Percentiles rank a stretch among this genome's conserved stretches.
phyloP scores from a whole-genome alignment of 805 yeast genomes.

The Saccharomyces cerevisiae region DNA sequence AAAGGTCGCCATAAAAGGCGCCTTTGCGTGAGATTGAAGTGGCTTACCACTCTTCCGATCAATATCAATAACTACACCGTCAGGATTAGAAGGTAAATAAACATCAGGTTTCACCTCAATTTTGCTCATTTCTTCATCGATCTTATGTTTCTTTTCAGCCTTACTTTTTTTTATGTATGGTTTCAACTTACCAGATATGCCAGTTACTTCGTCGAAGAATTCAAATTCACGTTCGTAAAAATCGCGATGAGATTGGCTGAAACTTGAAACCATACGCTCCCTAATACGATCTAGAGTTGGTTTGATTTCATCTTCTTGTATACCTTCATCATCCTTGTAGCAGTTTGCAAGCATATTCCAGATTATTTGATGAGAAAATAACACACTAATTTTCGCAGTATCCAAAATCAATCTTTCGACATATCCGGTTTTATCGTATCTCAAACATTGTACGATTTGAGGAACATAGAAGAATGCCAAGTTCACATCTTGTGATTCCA shows the following conservation, averaged over 20 bases:
- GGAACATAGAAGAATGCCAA: conserved; percentile 94
- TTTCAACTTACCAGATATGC: conserved; percentile 88
- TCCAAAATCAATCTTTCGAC: conserved; percentile 84
- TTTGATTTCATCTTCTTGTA: conserved; percentile 70
- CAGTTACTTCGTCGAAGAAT: conserved; percentile 85
- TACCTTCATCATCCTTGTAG: conserved; percentile 80
- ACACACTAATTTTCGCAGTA: conserved; percentile 80
- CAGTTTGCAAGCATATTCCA: conserved; percentile 97
- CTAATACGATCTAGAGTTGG: conserved; percentile 74
- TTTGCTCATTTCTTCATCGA: conserved; percentile 88
- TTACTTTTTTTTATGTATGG: conserved; percentile 90
- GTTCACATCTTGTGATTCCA: conserved; percentile 80
- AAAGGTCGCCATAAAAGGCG: conserved; percentile 96
- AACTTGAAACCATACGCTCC: conserved; percentile 50
- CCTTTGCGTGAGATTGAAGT: conserved; percentile 94
- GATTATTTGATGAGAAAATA: conserved; percentile 94
- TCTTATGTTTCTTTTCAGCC: conserved; percentile 91
- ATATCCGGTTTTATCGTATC: conserved; percentile 77
- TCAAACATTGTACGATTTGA: conserved; percentile 86
- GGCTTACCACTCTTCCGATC: conserved; percentile 90
- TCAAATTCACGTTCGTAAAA: conserved; percentile 79
- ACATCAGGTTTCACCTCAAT: conserved; percentile 73
- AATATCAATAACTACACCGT: conserved; percentile 87
- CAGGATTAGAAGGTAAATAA: conserved; percentile 92
- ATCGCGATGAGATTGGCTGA: conserved; percentile 49